phyloP scores from a whole-genome alignment of 768 basidiomycete genomes.

The Gloeopeniophorella convolvens region DNA sequence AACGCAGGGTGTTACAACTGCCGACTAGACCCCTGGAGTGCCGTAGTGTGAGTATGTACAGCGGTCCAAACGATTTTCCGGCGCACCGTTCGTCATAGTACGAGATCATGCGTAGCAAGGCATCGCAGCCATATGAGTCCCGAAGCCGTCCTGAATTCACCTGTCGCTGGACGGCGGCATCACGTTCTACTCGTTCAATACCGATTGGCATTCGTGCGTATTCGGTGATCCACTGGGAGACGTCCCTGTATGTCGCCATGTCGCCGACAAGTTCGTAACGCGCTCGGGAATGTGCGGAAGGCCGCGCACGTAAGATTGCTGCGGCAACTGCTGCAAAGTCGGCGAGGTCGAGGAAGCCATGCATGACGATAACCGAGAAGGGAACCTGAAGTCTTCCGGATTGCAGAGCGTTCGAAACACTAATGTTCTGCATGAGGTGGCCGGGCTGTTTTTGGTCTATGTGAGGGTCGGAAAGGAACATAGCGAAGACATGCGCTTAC shows the following conservation, averaged over 20 bases:
- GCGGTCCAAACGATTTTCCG: neutral
- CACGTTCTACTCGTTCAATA: constrained; percentile 21
- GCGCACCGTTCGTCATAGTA: constrained; percentile 30
- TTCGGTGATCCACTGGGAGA: constrained; percentile 23
- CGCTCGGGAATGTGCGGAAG: constrained; percentile 28
- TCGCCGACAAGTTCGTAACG: constrained; percentile 32
- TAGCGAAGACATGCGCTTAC: constrained; percentile 6
- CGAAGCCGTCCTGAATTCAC: constrained; percentile 8
- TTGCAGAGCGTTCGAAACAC: constrained; percentile 13
- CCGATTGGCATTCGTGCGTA: constrained; percentile 18
- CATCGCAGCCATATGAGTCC: constrained; percentile 25
- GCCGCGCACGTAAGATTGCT: constrained; percentile 25
- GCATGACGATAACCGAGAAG: constrained; percentile 25
- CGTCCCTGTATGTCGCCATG: constrained; percentile 27
- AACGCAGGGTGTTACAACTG: constrained; percentile 28
- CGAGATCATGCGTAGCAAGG: constrained; percentile 27
- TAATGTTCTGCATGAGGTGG: constrained; percentile 31
- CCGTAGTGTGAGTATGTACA: neutral
- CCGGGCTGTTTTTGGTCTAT: constrained; percentile 23
- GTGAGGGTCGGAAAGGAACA: neutral
- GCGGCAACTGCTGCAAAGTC: constrained; percentile 28
- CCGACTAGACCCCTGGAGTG: constrained; percentile 28
- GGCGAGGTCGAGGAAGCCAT: constrained; percentile 31
- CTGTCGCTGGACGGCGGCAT: constrained; percentile 15
- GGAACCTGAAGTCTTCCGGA: constrained; percentile 19